These are phyloP conservation scores for Axilococcus clingmanii DNA, from an alignment of 139 green algal species.

Conservation along the genomic window DNA sequence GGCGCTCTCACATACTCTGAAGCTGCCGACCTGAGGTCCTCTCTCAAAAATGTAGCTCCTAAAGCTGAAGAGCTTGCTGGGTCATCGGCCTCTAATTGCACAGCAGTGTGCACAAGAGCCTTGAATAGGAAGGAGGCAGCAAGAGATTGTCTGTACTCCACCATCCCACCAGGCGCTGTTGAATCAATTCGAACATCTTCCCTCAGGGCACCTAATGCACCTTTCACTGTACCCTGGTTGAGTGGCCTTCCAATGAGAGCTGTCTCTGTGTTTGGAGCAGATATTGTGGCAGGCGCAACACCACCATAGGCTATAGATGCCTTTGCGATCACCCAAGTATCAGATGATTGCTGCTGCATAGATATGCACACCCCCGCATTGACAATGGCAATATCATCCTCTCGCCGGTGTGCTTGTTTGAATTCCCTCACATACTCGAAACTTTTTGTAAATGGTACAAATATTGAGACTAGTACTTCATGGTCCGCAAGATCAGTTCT, in stretches of 20 bases:
- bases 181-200: conserved; percentile 64
- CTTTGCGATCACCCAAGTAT: conserved; percentile 49
- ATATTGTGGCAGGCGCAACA: conserved; percentile 67
- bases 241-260: conserved; percentile 51
- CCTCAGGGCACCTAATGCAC: conserved; percentile 48
- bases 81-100: conserved; percentile 23
- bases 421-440: conserved; percentile 89
- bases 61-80: conserved; percentile 9
- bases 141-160: conserved; percentile 80
- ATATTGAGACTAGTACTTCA: conserved; percentile 70
- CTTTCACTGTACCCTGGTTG: conserved; percentile 40
- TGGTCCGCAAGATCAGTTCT: conserved; percentile 61
- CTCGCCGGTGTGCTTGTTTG: conserved; percentile 86
- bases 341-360: conserved; percentile 26
- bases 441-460: conserved; percentile 55
- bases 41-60: conserved; percentile 5
- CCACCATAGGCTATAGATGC: conserved; percentile 72
- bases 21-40: conserved; percentile 18
- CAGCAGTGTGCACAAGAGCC: conserved; percentile 41
- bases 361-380: conserved; percentile 84
- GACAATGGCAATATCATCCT: conserved; percentile 98
- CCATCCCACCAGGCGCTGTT: conserved; percentile 73
- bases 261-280: conserved; percentile 30
- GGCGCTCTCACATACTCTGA: conserved; percentile 52
- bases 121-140: conserved; percentile 81